phyloP scores from a whole-genome alignment of 73 alveolate genomes.

The Uronychia binucleata region DNA sequence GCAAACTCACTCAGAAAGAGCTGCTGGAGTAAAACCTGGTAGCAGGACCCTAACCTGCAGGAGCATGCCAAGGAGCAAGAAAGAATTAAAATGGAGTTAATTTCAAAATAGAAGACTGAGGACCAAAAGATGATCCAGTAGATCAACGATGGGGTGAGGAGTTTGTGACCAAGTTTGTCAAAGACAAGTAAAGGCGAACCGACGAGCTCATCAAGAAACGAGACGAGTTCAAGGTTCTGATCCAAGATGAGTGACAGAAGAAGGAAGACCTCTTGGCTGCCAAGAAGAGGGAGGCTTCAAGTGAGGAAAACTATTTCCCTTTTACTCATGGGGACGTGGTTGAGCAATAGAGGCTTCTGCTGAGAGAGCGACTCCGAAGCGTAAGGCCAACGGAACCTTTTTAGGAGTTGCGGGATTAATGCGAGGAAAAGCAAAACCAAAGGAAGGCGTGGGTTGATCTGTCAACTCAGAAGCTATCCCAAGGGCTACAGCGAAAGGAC shows the following conservation, averaged over 20 bases:
- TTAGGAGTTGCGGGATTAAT: background rate
- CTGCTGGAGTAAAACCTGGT: conserved; percentile 4
- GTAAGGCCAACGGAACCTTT: conserved; percentile 1
- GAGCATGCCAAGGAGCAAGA: background rate
- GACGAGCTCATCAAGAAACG: background rate
- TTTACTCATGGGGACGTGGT: conserved; percentile 30
- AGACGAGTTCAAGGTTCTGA: background rate
- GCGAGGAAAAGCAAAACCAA: background rate
- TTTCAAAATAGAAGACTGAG: background rate
- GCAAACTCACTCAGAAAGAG: conserved; percentile 16
- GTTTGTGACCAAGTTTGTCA: background rate
- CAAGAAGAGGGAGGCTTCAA: background rate
- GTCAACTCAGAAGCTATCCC: background rate
- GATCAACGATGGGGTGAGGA: background rate
- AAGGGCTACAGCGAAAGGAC: background rate
- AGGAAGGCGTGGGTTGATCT: background rate
- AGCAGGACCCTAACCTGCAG: background rate
- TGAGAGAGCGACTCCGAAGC: background rate
- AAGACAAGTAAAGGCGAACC: background rate
- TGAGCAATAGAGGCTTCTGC: conserved; percentile 17
- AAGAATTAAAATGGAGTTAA: background rate
- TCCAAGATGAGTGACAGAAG: background rate
- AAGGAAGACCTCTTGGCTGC: conserved; percentile 2
- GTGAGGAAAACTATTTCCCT: conserved; percentile 28
- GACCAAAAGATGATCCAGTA: conserved; percentile 1